phyloP scores from a whole-genome alignment of 257 asterid genomes.

The Solanum chiquidenum region DNA sequence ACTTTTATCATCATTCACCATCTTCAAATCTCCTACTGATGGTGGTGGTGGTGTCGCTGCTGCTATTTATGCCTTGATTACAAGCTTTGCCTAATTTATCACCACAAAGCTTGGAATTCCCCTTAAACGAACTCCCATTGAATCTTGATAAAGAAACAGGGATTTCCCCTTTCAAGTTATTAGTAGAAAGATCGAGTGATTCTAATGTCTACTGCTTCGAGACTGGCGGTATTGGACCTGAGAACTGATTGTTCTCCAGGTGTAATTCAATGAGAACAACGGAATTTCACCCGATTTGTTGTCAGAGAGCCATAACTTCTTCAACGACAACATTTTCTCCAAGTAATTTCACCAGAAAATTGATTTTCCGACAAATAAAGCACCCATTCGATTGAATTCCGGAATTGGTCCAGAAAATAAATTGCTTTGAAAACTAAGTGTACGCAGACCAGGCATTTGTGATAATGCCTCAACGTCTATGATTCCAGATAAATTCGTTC shows the following conservation, averaged over 20 bases:
- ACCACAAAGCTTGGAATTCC: constrained; percentile 59
- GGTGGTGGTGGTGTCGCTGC: neutral
- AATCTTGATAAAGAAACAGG: constrained; percentile 34
- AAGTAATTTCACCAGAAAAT: constrained; percentile 69
- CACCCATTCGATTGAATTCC: constrained; percentile 34
- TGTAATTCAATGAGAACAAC: constrained; percentile 42
- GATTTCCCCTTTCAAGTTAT: constrained; percentile 51
- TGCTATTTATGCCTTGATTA: neutral
- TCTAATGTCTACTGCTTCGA: constrained; percentile 22
- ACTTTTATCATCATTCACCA: constrained; percentile 45
- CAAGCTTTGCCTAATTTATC: constrained; percentile 23
- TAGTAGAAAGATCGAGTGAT: constrained; percentile 38
- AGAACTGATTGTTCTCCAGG: constrained; percentile 48
- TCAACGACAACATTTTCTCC: constrained; percentile 32
- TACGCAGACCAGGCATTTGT: constrained; percentile 41
- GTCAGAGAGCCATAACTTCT: constrained; percentile 58
- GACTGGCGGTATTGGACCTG: constrained; percentile 43
- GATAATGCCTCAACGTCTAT: constrained; percentile 56
- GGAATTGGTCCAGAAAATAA: constrained; percentile 71
- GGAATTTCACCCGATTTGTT: constrained; percentile 61
- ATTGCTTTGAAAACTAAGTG: constrained; percentile 32
- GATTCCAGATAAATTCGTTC: constrained; percentile 44
- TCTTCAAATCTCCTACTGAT: constrained; percentile 30
- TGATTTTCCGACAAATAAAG: constrained; percentile 45
- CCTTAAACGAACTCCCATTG: constrained; percentile 23